phyloP scores from a whole-genome alignment of 2,329 filamentous ascomycete species.

The Pyrenochaeta sp. region DNA sequence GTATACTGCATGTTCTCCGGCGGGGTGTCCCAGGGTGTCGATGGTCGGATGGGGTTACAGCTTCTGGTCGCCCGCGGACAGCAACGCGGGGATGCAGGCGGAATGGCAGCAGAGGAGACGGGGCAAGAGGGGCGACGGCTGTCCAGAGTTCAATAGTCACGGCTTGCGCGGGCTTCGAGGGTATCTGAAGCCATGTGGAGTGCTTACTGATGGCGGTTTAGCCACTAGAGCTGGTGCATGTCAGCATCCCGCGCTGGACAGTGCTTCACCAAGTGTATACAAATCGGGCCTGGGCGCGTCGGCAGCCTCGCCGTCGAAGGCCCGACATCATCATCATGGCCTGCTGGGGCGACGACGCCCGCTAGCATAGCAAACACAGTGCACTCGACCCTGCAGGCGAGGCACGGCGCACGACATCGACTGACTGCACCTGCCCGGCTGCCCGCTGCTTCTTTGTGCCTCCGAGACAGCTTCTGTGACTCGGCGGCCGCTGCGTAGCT shows the following conservation, averaged over 20 bases:
- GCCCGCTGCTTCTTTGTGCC: not conserved
- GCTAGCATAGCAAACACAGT: not conserved
- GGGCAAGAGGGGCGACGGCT: not conserved
- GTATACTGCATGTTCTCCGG: conserved; percentile 11
- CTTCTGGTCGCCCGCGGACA: too few species aligned
- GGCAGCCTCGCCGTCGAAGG: not conserved
- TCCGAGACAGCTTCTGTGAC: conserved; percentile 5
- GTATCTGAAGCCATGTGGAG: conserved; percentile 7
- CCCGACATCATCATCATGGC: conserved; percentile 14
- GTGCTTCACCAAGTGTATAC: not conserved
- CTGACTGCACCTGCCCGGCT: too few species aligned
- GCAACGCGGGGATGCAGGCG: not conserved
- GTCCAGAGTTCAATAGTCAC: not conserved
- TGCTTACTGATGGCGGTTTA: conserved; percentile 20
- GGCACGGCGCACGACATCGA: not conserved
- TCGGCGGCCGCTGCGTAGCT: conserved; percentile 6
- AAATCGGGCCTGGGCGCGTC: too few species aligned
- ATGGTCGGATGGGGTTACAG: too few species aligned
- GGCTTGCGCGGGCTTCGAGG: not conserved
- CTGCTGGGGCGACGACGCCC: conserved; percentile 2
- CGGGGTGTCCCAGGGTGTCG: not conserved
- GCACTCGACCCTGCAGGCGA: not conserved
- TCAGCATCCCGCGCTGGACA: conserved; percentile 1
- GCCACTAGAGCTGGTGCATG: conserved; percentile 12
- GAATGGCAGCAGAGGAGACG: not conserved